Percentiles rank a stretch among this genome's conserved stretches.
Conservation (phyloP, 257 asterid genomes). For the Ballota nigra region DNA sequence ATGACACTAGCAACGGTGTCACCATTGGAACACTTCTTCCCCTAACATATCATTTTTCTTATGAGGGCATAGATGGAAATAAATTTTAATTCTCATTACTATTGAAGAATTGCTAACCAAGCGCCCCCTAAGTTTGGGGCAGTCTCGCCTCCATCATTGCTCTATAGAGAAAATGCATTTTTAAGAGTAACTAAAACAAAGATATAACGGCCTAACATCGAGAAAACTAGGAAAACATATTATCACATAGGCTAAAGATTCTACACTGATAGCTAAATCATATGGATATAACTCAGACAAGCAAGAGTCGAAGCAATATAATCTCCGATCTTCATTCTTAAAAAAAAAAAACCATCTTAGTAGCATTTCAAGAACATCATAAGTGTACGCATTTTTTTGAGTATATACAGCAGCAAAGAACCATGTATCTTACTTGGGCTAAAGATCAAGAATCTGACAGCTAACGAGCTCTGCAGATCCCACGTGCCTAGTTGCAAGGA, state of each 20-base stretch:
- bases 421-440: slow-evolving; percentile 19
- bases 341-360: background rate
- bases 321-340: background rate
- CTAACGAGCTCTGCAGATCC: slow-evolving; percentile 80
- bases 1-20: no score
- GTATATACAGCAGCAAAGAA: background rate
- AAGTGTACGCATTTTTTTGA: background rate
- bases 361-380: background rate
- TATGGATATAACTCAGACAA: background rate
- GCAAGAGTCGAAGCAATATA: background rate
- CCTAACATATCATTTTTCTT: no score
- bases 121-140: no score
- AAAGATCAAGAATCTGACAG: slow-evolving; percentile 72
- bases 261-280: background rate
- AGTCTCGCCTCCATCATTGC: background rate
- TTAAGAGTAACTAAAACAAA: background rate
- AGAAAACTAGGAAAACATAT: background rate
- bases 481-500: slow-evolving; percentile 47
- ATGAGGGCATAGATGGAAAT: no score
- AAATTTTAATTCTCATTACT: no score
- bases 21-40: no score
- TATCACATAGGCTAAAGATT: background rate
- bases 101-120: no score
- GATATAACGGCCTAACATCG: background rate
- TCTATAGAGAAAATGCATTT: background rate